These are phyloP conservation scores for Pelargonium fulgidum DNA, from an alignment of 441 rosid species.

Conservation along the genomic window DNA sequence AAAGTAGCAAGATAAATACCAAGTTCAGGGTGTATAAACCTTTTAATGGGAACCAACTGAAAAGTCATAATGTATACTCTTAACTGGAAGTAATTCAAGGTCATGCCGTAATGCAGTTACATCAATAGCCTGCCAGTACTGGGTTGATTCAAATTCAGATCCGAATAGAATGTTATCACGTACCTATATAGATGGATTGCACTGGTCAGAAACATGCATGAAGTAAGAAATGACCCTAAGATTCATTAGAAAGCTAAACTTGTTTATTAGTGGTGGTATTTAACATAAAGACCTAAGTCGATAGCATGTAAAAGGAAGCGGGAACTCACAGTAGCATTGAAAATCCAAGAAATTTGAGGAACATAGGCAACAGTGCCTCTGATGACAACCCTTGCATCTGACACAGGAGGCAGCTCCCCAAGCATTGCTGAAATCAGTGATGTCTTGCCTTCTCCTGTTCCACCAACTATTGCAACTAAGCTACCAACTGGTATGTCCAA, in stretches of 20 bases:
- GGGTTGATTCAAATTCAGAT: slow-evolving; percentile 53
- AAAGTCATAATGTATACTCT: slow-evolving; percentile 22
- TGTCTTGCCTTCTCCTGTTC: slow-evolving; percentile 97
- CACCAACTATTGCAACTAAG: slow-evolving; percentile 90
- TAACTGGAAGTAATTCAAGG: slow-evolving; percentile 83
- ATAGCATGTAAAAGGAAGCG: slow-evolving; percentile 19
- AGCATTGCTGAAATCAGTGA: slow-evolving; percentile 94
- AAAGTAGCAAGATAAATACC: slow-evolving; percentile 21
- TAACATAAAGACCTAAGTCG: slow-evolving; percentile 15
- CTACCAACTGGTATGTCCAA: slow-evolving; percentile 80
- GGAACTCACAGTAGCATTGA: slow-evolving; percentile 82
- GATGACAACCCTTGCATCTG: slow-evolving; percentile 52
- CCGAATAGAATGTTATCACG: slow-evolving; percentile 88
- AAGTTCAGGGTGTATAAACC: slow-evolving; percentile 12
- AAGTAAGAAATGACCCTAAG: slow-evolving; percentile 6
- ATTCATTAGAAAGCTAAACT: slow-evolving; percentile 1
- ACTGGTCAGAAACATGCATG: slow-evolving; percentile 1
- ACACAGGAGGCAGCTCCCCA: slow-evolving; percentile 73
- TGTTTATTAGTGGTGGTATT: slow-evolving; percentile 3
- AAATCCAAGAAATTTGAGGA: slow-evolving; percentile 97
- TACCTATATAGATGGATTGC: slow-evolving; percentile 42
- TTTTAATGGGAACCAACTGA: slow-evolving; percentile 12
- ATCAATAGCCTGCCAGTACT: slow-evolving; percentile 71
- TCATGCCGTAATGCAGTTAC: slow-evolving; percentile 83
- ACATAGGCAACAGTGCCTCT: slow-evolving; percentile 91